Percentiles rank a stretch among this genome's conserved stretches.
phyloP scores from a whole-genome alignment of 169 alveolate species.

The Cryptosporidium ryanae region DNA sequence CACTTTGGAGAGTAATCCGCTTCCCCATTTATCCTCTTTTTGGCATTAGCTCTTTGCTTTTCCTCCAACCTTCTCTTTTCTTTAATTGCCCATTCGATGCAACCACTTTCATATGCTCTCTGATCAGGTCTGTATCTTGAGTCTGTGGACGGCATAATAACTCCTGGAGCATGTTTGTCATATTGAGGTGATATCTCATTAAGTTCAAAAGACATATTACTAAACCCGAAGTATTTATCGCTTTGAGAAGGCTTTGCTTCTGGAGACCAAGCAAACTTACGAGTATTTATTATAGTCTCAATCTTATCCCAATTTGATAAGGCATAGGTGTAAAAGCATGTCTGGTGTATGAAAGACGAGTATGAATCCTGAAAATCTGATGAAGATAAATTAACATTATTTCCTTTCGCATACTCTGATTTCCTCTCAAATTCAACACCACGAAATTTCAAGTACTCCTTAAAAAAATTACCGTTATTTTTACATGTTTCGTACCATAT shows the following conservation, averaged over 20 bases:
- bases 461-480: background rate
- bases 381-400: background rate
- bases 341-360: background rate
- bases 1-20: constrained; percentile 59
- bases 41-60: constrained; percentile 87
- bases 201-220: constrained; percentile 88
- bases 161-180: constrained; percentile 84
- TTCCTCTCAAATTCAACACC: background rate
- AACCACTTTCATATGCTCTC: constrained; percentile 94
- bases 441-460: constrained; percentile 1
- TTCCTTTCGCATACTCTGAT: background rate
- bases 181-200: constrained; percentile 89
- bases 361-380: background rate
- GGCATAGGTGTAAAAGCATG: constrained; percentile 1
- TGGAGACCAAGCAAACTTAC: constrained; percentile 80
- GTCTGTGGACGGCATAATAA: constrained; percentile 87
- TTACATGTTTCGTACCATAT: constrained; percentile 62
- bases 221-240: constrained; percentile 85
- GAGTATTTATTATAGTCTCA: constrained; percentile 22
- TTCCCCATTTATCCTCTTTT: constrained; percentile 49
- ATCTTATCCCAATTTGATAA: constrained; percentile 60
- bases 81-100: constrained; percentile 89
- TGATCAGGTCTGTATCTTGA: constrained; percentile 96
- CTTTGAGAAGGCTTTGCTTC: constrained; percentile 80
- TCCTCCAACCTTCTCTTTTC: constrained; percentile 96